Evolutionary conservation across 257 asterid species (phyloP), one percentile per base, ranked within the genome.

Genomic region (Solanum virginianum): DNA sequence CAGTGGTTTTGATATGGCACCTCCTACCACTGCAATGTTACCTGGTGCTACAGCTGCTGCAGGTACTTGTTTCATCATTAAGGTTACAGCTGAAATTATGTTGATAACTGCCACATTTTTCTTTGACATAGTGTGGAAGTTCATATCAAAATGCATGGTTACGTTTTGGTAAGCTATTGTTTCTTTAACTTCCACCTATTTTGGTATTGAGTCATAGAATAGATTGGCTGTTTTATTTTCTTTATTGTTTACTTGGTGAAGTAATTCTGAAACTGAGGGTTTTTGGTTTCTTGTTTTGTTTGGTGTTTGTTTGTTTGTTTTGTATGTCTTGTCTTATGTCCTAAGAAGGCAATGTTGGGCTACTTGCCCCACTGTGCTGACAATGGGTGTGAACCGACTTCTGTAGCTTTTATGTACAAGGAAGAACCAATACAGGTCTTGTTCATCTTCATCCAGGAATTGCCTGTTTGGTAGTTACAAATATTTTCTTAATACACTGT

Each of bases 311-410:
- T 93, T 92, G 98, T 96, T 91, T 95, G 98, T 96, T 94, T 97
- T 95, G 97, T 97, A 94, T 97, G 97, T 93, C 94, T 92, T 93
- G 82, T 92, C 93, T 91, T 93, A 88, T 91, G 93, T 92, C 87
- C 94, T 95, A 93, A 94, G 98, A 95, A 92, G 99, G 99, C 98
- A 97, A 93, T 95, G 89, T 93, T 95, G 98, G 99, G 98, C 97
- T 92, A 91, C 97, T 97, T 91, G 97, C 95, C 99, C 96, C 97
- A 92, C 97, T 95, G 94, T 94, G 98, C 97, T 94, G 99, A 91
- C 98, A 94, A 94, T 97, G 98, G 97, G 95, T 93, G 93, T 97
- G 99, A 94, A 97, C 96, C 91, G 98, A 94, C 98, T 90, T 92
- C 99, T 94, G 95, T 97, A 97, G 98, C 98, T 95, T 94, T 91